Conservation (phyloP, 2,329 filamentous ascomycete genomes). For the Furcasterigmium furcatum region DNA sequence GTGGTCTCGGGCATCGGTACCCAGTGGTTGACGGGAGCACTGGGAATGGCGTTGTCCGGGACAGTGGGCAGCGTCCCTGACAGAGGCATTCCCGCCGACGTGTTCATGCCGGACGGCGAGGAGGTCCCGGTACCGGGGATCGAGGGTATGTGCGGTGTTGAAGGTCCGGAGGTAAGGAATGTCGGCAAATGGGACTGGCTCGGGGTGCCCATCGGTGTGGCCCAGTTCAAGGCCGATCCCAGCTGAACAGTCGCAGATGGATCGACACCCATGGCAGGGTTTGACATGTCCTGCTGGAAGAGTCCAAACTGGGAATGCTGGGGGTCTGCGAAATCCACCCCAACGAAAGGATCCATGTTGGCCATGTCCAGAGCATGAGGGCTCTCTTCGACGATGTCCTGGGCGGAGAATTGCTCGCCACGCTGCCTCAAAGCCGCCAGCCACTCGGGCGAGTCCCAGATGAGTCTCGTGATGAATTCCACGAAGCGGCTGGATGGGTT, state of each 20-base stretch:
- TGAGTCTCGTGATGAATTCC: conserved; percentile 4
- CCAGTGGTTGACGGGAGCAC: not conserved
- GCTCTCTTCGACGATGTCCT: not conserved
- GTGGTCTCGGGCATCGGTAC: not conserved
- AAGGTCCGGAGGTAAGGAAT: not conserved
- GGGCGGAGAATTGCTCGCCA: not conserved
- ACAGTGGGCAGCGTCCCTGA: not conserved
- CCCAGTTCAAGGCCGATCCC: too few relatives aligned
- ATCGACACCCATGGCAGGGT: too few relatives aligned
- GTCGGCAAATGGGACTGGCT: too few relatives aligned
- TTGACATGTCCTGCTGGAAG: too few relatives aligned
- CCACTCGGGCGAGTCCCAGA: conserved; percentile 6
- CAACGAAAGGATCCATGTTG: not conserved
- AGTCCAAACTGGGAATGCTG: not conserved
- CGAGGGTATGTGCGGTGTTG: not conserved
- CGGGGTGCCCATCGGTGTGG: too few relatives aligned
- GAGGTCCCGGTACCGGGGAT: not conserved
- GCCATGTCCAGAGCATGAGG: not conserved
- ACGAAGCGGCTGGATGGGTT: conserved; percentile 9
- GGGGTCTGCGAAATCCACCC: not conserved
- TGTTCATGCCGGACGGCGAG: not conserved
- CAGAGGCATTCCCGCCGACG: not conserved
- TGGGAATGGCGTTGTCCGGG: not conserved
- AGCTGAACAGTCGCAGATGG: too few relatives aligned
- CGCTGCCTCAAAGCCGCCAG: conserved; percentile 5